A percentile compares a stretch with the other conserved stretches of the same genome.
Evolutionary conservation across 2,329 filamentous ascomycete species (phyloP).

Genomic region (Aspergillus neotritici): DNA sequence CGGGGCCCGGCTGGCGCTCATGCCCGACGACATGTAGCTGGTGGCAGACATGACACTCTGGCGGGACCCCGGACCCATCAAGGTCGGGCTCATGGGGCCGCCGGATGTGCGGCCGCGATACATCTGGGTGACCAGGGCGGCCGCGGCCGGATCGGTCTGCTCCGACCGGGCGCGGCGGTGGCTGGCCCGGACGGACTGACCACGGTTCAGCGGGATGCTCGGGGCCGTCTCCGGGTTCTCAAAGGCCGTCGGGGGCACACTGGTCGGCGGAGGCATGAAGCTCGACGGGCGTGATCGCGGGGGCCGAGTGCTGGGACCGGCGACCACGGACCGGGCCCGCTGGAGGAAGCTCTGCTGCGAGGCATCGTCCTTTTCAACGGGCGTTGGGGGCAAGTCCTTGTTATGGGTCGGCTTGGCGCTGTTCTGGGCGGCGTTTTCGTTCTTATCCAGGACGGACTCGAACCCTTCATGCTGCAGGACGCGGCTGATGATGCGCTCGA

Average conservation of each 20-base stretch:
- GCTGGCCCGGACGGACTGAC: constrained; percentile 34
- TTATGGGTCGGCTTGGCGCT: constrained; percentile 42
- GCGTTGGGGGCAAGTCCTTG: constrained; percentile 79
- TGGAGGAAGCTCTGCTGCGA: constrained; percentile 48
- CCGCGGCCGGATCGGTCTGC: constrained; percentile 47
- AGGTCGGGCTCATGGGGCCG: constrained; percentile 52
- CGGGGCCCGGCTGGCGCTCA: constrained; percentile 50
- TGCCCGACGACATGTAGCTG: constrained; percentile 47
- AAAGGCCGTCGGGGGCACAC: constrained; percentile 31
- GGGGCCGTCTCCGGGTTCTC: constrained; percentile 46
- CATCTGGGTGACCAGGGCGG: constrained; percentile 80
- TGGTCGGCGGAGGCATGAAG: constrained; percentile 36
- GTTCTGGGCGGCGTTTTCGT: constrained; percentile 46
- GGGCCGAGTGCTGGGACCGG: constrained; percentile 34
- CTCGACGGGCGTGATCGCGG: constrained; percentile 44
- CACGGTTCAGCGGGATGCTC: constrained; percentile 43
- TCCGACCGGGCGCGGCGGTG: constrained; percentile 49
- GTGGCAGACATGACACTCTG: constrained; percentile 38
- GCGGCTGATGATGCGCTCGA: constrained; percentile 97
- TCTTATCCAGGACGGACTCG: constrained; percentile 84
- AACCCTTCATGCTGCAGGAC: constrained; percentile 92
- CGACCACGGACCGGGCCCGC: constrained; percentile 56
- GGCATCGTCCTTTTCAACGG: constrained; percentile 50
- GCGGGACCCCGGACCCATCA: constrained; percentile 36
- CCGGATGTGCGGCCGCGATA: constrained; percentile 60